Evolutionary conservation across 1,284 basidiomycete species (phyloP).

Genomic region (Singerocomus inundabilis): DNA sequence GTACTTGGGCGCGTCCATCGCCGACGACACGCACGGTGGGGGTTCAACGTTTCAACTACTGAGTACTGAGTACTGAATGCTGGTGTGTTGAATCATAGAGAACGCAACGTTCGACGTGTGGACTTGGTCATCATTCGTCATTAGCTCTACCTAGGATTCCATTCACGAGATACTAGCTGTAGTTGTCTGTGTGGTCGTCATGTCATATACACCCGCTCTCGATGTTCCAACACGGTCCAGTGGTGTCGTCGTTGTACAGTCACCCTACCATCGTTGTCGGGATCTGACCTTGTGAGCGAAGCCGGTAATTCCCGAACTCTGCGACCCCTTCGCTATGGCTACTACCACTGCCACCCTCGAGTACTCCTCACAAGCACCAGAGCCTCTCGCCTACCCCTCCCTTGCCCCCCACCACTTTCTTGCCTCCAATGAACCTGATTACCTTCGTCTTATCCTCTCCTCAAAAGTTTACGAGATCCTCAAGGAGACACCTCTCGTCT

Average conservation of each 20-base stretch:
- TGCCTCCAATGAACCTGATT: conserved; percentile 81
- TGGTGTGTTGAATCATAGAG: no score
- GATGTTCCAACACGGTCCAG: neutral
- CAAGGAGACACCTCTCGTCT: conserved; percentile 88
- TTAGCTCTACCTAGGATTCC: no score
- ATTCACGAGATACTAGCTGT: no score
- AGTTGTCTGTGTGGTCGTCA: no score
- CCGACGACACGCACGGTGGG: neutral
- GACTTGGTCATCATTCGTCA: no score
- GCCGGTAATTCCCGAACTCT: conserved; percentile 21
- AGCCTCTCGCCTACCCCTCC: conserved; percentile 63
- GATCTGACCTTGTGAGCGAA: no score
- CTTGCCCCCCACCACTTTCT: conserved; percentile 68
- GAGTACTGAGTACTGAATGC: no score
- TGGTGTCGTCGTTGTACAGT: neutral
- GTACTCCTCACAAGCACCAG: conserved; percentile 65
- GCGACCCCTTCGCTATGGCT: conserved; percentile 36
- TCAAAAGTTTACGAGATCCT: conserved; percentile 95
- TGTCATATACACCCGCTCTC: no score
- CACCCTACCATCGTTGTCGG: no score
- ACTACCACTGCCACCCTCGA: conserved; percentile 56
- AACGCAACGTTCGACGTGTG: no score
- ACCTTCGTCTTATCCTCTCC: conserved; percentile 89
- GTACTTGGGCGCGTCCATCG: conserved; percentile 17
- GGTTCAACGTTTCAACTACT: no score